Percentiles rank a stretch among this genome's conserved stretches.
These are phyloP conservation scores for Aspergillus incahuasiensis DNA, from an alignment of 495 filamentous ascomycete genomes.

Conservation along the genomic window DNA sequence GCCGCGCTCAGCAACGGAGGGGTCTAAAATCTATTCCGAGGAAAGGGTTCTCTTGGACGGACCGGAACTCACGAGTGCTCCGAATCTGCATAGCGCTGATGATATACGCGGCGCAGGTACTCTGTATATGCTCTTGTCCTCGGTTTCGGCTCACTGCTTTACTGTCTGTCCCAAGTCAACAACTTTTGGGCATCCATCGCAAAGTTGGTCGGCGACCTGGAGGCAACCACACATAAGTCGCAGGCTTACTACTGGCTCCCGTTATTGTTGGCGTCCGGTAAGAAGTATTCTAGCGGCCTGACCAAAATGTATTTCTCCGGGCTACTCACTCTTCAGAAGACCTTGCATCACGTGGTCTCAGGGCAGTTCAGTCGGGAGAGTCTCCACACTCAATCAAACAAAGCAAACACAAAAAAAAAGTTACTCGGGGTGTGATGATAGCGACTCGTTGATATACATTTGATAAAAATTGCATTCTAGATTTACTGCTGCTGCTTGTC, in stretches of 20 bases:
- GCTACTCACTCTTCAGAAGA: no score
- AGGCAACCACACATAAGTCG: no score
- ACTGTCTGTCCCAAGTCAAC: neutral
- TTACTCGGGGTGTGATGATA: neutral
- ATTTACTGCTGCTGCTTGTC: neutral
- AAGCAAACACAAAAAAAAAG: constrained; percentile 30
- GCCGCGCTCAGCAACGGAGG: no score
- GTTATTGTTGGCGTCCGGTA: no score
- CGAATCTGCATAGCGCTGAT: neutral
- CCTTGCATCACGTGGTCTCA: neutral
- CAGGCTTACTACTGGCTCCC: no score
- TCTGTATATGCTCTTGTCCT: neutral
- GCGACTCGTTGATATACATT: neutral
- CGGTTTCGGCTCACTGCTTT: neutral
- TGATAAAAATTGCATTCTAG: neutral
- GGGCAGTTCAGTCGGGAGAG: neutral
- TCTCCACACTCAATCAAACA: constrained; percentile 26
- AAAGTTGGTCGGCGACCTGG: no score
- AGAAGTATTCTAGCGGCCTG: no score
- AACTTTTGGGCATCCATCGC: no score
- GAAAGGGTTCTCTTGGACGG: neutral
- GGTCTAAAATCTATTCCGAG: neutral
- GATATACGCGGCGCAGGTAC: neutral
- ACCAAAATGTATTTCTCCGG: no score
- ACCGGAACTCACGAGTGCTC: neutral